Evolutionary conservation across 2,329 filamentous ascomycete species (phyloP), one percentile per base, ranked within the genome.

Genomic region (Nemania serpens): DNA sequence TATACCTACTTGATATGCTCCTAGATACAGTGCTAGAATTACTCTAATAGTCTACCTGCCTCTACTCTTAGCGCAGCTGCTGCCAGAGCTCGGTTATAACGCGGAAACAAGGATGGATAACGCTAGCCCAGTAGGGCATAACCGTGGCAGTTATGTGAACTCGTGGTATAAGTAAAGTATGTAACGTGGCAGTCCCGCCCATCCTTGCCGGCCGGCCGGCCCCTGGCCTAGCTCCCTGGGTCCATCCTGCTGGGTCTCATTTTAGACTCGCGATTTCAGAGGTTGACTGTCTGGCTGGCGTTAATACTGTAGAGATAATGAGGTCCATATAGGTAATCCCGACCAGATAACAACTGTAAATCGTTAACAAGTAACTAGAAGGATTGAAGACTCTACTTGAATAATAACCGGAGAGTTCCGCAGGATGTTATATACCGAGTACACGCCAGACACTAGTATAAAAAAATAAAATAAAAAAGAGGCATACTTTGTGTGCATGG

Each of bases 141-240:
- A 37, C 25, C 25, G 25, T 29, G n/a, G n/a, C n/a, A n/a, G n/a
- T n/a, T 29, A 29, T 7, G 25, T 7, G 25, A n/a, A 29, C 25
- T 29, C 12, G 49, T 5, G 5, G 10, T 34, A 15, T n/a, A 25
- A 34, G 34, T 25, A n/a, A 20, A 18, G 51, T 48, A 60, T 60
- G 59, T 61, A 61, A 58, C 55, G 59, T 55, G 59, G 50, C 41
- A 62, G 45, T 58, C 41, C 17, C 45, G 39, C 36, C 49, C 55
- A 45, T 36, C 45, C 36, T 39, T 55, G 51, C 45, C 36, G 15
- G 11, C 55, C 55, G 50, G 12, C 48, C 34, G 34, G 39, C 12
- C 49, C 54, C 36, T 53, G 45, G 36, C 20, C 46, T 58, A 58
- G 54, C 50, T 58, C 20, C 36, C 49, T 57, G 22, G 45, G 54